phyloP scores from a whole-genome alignment of 148 eudicot species.

The Cornus controversa region DNA sequence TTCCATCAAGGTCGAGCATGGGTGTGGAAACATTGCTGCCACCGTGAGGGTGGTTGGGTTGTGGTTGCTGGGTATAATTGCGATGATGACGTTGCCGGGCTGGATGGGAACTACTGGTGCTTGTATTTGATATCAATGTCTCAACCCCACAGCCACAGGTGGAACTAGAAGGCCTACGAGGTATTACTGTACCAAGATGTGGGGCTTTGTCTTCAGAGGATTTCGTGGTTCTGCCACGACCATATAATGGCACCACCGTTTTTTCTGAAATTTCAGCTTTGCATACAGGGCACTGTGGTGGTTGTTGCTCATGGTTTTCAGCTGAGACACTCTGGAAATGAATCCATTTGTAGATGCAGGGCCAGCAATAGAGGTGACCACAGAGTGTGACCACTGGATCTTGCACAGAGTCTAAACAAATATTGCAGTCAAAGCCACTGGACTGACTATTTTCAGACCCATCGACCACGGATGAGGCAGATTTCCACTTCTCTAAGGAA shows the following conservation, averaged over 20 bases:
- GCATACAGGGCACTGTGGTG: conserved; percentile 85
- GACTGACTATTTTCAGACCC: conserved; percentile 34
- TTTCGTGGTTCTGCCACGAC: conserved; percentile 44
- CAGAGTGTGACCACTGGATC: conserved; percentile 87
- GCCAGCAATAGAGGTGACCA: conserved; percentile 99
- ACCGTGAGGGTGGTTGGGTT: no score
- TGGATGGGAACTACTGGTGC: conserved; percentile 24
- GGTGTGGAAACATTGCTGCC: conserved; percentile 20
- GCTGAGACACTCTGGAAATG: conserved; percentile 33
- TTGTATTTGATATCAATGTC: conserved; percentile 5
- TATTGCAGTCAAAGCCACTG: conserved; percentile 79
- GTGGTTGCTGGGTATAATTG: conserved; percentile 15
- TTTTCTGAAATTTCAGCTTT: conserved; percentile 54
- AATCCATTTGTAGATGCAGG: conserved; percentile 88
- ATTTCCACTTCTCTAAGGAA: conserved; percentile 29
- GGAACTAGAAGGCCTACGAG: conserved; percentile 56
- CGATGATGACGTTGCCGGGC: conserved; percentile 27
- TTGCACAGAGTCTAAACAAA: conserved; percentile 70
- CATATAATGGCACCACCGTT: conserved; percentile 73
- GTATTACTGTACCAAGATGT: conserved; percentile 34
- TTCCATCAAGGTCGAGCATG: conserved; percentile 33
- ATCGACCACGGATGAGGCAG: conserved; percentile 23
- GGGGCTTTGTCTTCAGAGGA: conserved; percentile 26
- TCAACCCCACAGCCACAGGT: conserved; percentile 30
- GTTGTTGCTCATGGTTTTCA: conserved; percentile 29